Evolutionary conservation across 768 basidiomycete species (phyloP), one percentile per base, ranked within the genome.

Genomic region (Panaeolus cyanescens): DNA sequence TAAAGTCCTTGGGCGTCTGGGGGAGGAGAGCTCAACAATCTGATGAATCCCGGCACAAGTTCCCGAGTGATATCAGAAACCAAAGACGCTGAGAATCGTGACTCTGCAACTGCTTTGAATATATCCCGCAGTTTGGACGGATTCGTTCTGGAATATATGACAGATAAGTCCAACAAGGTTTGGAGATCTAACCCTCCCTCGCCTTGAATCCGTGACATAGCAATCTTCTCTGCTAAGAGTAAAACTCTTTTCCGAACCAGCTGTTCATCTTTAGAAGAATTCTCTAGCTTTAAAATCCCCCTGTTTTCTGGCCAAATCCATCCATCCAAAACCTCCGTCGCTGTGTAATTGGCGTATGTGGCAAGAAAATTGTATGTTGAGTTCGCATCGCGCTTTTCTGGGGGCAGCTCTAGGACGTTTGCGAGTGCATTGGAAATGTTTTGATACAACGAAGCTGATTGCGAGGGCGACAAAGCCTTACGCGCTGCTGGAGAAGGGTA

Each of bases 151-250:
- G 82, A 78, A 67, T 87, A 90, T 4, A 80, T 78, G 60, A 91
- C 79, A 22, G 85, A 74, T 12, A 92, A 78, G 71, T 92, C 88
- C 10, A 92, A 74, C 2, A 93, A 75, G 0, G 80, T 83, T 62
- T 79, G 80, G 5, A 83, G 68, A 56, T 85, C 85, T 10, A 90
- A 70, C 12, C 74, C 77, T 0, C 45, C 57, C 13, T 58, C 55
- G n/a, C 56, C 50, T n/a, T 58, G 34, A 19, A 22, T 58, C 28
- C 39, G 37, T 36, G 34, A 20, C 45, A 50, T 25, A 13, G 25
- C 45, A 3, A 50, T 15, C 45, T 50, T 50, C n/a, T 50, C 45
- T 50, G 45, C 45, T 2, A 50, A n/a, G 5, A 50, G 7, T 13
- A 50, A 28, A 30, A 28, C 45, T 6, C 45, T 9, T 28, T 50